These are phyloP conservation scores for Pseudoneurospora amorphoporcata DNA, from an alignment of 495 filamentous ascomycete genomes.

Conservation along the genomic window DNA sequence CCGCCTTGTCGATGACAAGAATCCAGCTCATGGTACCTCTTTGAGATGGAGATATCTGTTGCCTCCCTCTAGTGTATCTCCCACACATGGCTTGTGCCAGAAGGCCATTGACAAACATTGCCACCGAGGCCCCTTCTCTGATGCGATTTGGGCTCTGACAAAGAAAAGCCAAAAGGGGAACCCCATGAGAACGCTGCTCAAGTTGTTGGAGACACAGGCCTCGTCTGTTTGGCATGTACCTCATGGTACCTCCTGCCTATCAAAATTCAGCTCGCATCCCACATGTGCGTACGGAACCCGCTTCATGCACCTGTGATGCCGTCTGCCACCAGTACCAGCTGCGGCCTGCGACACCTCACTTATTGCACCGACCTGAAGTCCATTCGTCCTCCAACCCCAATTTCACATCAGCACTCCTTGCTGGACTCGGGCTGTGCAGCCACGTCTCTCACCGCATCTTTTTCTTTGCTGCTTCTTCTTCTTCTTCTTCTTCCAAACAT, in stretches of 20 bases:
- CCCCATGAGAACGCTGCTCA: background rate
- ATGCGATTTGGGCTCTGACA: background rate
- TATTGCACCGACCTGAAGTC: background rate
- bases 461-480: background rate
- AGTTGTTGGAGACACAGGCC: background rate
- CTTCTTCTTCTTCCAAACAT: background rate
- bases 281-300: background rate
- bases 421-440: background rate
- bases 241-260: background rate
- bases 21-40: background rate
- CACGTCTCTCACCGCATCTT: background rate
- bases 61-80: background rate
- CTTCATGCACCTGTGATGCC: background rate
- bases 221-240: background rate
- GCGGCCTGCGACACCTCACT: background rate
- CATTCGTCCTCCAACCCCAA: background rate
- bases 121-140: background rate
- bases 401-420: background rate
- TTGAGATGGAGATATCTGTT: background rate
- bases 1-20: background rate
- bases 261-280: background rate
- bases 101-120: background rate
- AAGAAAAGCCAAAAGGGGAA: background rate
- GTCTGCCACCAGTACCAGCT: background rate
- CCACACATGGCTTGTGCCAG: background rate